phyloP scores from a whole-genome alignment of 441 rosid genomes.

The Omphalea diandra region DNA sequence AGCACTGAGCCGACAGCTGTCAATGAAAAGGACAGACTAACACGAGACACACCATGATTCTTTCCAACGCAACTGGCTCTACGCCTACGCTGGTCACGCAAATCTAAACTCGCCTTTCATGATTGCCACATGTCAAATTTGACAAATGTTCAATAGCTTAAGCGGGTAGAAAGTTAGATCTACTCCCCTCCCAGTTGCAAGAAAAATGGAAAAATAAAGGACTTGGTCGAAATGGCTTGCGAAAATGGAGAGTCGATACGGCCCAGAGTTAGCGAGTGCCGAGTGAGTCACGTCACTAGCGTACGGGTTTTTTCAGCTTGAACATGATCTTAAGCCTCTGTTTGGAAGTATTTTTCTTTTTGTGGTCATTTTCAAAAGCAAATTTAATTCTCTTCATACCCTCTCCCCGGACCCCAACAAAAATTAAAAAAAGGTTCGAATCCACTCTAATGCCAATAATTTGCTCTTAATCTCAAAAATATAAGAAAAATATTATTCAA shows the following conservation, averaged over 20 bases:
- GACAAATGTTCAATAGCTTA: neutral
- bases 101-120: neutral
- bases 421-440: no score
- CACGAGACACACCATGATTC: neutral
- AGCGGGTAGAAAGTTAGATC: neutral
- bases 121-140: neutral
- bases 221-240: conserved; percentile 10
- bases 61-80: neutral
- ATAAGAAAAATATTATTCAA: no score
- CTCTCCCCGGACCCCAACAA: no score
- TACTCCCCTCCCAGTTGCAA: neutral
- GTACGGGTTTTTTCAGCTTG: conserved; percentile 4
- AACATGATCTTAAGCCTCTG: neutral
- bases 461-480: no score
- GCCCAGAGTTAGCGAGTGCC: conserved; percentile 17
- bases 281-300: conserved; percentile 32
- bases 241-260: conserved; percentile 16
- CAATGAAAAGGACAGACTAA: neutral
- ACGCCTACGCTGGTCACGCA: neutral
- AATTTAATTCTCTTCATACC: no score
- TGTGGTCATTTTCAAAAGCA: no score
- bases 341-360: no score
- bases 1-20: neutral
- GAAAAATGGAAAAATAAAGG: neutral
- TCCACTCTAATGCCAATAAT: no score